Conservation (phyloP, 2,329 filamentous ascomycete genomes). For the Cytospora paraplurivora region DNA sequence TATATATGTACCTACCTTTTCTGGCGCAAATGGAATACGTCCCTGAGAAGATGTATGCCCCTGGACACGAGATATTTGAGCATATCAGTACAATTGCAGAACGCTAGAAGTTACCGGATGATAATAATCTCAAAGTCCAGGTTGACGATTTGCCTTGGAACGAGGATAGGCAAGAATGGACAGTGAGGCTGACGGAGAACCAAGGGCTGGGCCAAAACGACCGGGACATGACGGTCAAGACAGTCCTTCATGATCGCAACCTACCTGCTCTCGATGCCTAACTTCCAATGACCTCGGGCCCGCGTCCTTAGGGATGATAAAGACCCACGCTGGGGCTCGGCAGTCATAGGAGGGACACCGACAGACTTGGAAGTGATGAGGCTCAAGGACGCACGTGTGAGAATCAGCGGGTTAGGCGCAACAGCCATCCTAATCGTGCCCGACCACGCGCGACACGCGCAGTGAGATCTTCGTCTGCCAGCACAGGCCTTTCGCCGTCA, state of each 20-base stretch:
- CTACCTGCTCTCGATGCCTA: constrained; percentile 41
- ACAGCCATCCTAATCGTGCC: constrained; percentile 35
- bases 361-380: constrained; percentile 35
- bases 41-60: constrained; percentile 52
- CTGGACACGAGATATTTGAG: constrained; percentile 58
- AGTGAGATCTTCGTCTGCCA: constrained; percentile 45
- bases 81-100: constrained; percentile 1
- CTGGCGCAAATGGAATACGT: constrained; percentile 25
- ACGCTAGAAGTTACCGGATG: constrained; percentile 5
- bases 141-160: constrained; percentile 8
- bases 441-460: constrained; percentile 35
- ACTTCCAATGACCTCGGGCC: constrained; percentile 41
- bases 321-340: constrained; percentile 33
- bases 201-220: background rate
- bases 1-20: constrained; percentile 26
- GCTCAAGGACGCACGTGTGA: constrained; percentile 36
- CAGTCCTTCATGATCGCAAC: constrained; percentile 16
- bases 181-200: constrained; percentile 26
- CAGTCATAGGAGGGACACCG: constrained; percentile 37
- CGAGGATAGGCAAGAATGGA: constrained; percentile 34
- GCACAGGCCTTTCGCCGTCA: constrained; percentile 40
- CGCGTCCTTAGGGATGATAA: constrained; percentile 34
- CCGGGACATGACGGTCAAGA: background rate
- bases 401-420: constrained; percentile 35
- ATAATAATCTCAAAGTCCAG: constrained; percentile 1